Evolutionary conservation across 2,329 filamentous ascomycete species (phyloP), one percentile per base, ranked within the genome.

Genomic region (Trichoderma sp.): DNA sequence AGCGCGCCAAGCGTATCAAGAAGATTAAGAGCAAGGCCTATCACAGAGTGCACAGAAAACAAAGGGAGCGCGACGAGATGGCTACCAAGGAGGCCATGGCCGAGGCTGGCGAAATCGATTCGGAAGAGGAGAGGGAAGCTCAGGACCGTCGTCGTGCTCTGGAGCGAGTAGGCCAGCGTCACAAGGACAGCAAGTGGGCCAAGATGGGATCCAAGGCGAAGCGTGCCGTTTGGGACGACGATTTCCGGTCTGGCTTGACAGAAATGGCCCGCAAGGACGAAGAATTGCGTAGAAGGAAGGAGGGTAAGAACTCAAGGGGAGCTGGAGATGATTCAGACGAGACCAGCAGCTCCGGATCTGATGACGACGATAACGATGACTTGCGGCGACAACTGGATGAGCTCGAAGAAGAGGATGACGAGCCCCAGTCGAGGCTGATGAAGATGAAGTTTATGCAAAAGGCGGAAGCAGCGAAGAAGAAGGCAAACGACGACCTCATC

Each of bases 1-100:
- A 95, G 60, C 93, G 95, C 75, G 91, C 95, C 8, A 97, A 95
- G 85, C 93, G 97, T 29, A 95, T 99, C 85, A 98, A 98, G 86
- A 98, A 98, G 87, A 99, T 99, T 86, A 99, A 99, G 88, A 97
- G 94, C 83, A 99, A 98, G 84, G 91, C 95, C 0, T 99, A 97
- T 83, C 94, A 96, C 74, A 93, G 95, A 62, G 93, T 98, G 16
- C 96, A 98, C 84, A 92, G 96, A 50, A 98, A 93, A 82, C 94
- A 92, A 83, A 80, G 87, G 79, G 84, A 89, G 78, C 86, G 89
- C 74, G 83, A 91, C 76, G 83, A 91, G 83, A 85, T 87, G 81
- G 89, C 88, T 18, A 83, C 86, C 18, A 85, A 85, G 21, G 88
- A 89, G 81, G 88, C 81, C 74, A 87, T 88, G 84, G 88, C 87